Conservation (phyloP, 1,139 yeast genomes). For the Casaregolazyma suthepensis region DNA sequence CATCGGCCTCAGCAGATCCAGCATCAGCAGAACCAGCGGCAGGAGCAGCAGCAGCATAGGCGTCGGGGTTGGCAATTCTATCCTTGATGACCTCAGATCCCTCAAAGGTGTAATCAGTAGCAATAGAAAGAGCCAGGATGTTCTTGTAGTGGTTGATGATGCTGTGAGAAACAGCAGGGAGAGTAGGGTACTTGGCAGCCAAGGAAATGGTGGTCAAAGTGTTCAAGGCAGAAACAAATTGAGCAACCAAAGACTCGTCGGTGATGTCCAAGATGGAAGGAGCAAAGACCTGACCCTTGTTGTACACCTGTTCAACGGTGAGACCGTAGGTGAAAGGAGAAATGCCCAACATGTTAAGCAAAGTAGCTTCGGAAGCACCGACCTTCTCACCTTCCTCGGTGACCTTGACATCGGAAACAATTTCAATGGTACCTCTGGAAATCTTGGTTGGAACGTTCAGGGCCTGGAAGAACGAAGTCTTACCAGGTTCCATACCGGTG, state of each 20-base stretch:
- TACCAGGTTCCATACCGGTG: slow-evolving; percentile 99
- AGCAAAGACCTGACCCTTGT: slow-evolving; percentile 98
- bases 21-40: slow-evolving; percentile 67
- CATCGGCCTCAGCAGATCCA: slow-evolving; percentile 58
- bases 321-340: slow-evolving; percentile 99
- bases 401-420: slow-evolving; percentile 94
- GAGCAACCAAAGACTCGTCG: slow-evolving; percentile 89
- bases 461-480: slow-evolving; percentile 99
- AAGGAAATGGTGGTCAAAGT: slow-evolving; percentile 93
- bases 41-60: slow-evolving; percentile 97
- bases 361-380: slow-evolving; percentile 99
- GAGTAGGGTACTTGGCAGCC: slow-evolving; percentile 98
- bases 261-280: slow-evolving; percentile 95
- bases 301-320: slow-evolving; percentile 94
- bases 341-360: slow-evolving; percentile 98
- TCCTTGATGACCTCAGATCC: slow-evolving; percentile 99
- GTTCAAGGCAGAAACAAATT: slow-evolving; percentile 89
- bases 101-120: slow-evolving; percentile 98
- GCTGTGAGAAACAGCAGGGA: slow-evolving; percentile 99
- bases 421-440: slow-evolving; percentile 99
- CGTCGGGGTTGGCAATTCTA: slow-evolving; percentile 99
- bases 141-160: slow-evolving; percentile 99
- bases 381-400: slow-evolving; percentile 80
- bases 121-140: slow-evolving; percentile 94
- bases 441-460: slow-evolving; percentile 99